phyloP scores from a whole-genome alignment of 2,329 filamentous ascomycete genomes.

The Colletotrichum simmondsii region DNA sequence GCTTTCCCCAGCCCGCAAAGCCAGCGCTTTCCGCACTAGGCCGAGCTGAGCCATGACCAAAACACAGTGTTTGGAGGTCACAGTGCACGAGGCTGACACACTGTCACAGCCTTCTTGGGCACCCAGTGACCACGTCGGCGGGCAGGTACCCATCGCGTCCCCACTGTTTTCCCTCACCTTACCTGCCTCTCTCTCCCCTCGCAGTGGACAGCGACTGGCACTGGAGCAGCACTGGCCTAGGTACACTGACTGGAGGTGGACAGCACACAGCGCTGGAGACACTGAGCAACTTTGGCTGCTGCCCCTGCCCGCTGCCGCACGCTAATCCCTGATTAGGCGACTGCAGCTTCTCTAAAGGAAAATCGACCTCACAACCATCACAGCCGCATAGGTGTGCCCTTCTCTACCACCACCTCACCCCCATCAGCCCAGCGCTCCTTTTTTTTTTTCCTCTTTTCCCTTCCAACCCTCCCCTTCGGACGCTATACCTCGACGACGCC shows the following conservation, averaged over 20 bases:
- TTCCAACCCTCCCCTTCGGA: not conserved
- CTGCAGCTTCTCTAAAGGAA: slow-evolving; percentile 42
- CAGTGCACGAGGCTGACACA: not conserved
- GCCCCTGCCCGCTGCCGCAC: slow-evolving; percentile 32
- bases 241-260: not conserved
- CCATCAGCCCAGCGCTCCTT: slow-evolving; percentile 28
- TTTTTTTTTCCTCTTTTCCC: slow-evolving; percentile 19
- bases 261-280: slow-evolving; percentile 3
- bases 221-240: too few relatives aligned
- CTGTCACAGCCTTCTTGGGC: slow-evolving; percentile 15
- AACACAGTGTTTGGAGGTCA: not conserved
- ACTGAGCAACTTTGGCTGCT: slow-evolving; percentile 8
- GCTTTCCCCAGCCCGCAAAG: not conserved
- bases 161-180: slow-evolving; percentile 23
- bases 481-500: slow-evolving; percentile 7
- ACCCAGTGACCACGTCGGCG: slow-evolving; percentile 26
- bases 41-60: not conserved
- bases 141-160: slow-evolving; percentile 10
- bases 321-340: slow-evolving; percentile 47
- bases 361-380: slow-evolving; percentile 38
- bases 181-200: slow-evolving; percentile 1
- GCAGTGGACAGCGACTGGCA: not conserved
- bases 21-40: not conserved
- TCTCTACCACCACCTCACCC: slow-evolving; percentile 26
- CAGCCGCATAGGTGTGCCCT: slow-evolving; percentile 30